Evolutionary conservation across 2,329 filamentous ascomycete genomes (phyloP), one percentile per base, ranked within the genome.

Genomic region (Teratosphaeria destructans): DNA sequence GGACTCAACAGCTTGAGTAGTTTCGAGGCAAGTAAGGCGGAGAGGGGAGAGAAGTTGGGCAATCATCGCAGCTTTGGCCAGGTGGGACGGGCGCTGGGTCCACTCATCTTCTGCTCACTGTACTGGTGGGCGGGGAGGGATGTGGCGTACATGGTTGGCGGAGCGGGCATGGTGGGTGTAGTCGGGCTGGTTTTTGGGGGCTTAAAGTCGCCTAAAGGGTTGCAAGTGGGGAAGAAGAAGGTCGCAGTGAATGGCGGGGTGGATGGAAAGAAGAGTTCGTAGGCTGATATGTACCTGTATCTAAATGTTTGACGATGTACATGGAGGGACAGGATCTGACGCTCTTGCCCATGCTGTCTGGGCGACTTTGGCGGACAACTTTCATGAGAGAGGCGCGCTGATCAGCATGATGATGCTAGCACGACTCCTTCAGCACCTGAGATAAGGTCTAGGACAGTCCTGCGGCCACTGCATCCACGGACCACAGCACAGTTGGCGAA

Each of bases 61-160:
- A 86, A 89, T 60, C 81, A 97, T 66, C 81, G 94, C 32, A 85
- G 82, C 65, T 86, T 83, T 73, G 93, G 94, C 5, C 94, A 99
- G 78, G 82, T 92, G 3, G 94, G 94, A 2, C 82, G 94, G 37
- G 90, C 92, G 0, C 74, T 95, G 11, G 94, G 94, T 0, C 94
- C 94, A 0, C 73, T 99, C 4, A 76, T 95, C 39, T 99, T 99
- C 72, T 97, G 94, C 63, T 90, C 90, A 55, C 79, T 99, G 59
- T 99, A 99, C 77, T 99, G 94, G 94, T 99, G 94, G 94, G 92
- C 90, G 6, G 94, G 94, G 0, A 81, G 94, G 54, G 88, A 95
- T 70, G 81, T 85, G 11, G 94, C 94, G 2, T 99, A 97, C 73
- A 80, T 79, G 1, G 81, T 90, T 67, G 94, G 94, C 3, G 88